Conservation (phyloP, 805 yeast species). For the Pichia phayaonensis region DNA sequence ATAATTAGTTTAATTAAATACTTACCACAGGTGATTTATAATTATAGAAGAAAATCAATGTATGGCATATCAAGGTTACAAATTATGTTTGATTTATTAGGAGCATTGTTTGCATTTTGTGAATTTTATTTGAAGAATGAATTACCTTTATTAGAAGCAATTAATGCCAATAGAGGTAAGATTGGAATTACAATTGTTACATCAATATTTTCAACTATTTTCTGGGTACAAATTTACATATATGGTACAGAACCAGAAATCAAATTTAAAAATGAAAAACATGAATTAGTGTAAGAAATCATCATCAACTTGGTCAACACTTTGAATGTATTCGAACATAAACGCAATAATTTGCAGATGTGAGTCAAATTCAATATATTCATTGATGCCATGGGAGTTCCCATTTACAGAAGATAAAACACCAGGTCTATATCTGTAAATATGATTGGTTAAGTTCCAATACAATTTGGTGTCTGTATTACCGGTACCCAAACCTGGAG, state of each 20-base stretch:
- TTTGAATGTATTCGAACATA: constrained; percentile 43
- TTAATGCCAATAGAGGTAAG: constrained; percentile 38
- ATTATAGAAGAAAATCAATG: constrained; percentile 35
- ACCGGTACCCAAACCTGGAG: constrained; percentile 59
- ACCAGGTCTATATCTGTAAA: constrained; percentile 54
- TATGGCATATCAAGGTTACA: constrained; percentile 38
- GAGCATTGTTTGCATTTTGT: constrained; percentile 32
- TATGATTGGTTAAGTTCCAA: constrained; percentile 52
- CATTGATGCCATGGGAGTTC: constrained; percentile 59
- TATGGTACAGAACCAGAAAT: constrained; percentile 13
- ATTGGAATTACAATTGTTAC: constrained; percentile 34
- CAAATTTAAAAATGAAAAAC: not conserved
- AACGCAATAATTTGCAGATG: constrained; percentile 55
- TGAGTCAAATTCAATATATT: constrained; percentile 42
- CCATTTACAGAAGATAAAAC: constrained; percentile 30
- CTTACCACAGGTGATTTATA: constrained; percentile 43
- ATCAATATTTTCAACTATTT: constrained; percentile 24
- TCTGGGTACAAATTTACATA: constrained; percentile 21
- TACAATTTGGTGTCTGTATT: constrained; percentile 63
- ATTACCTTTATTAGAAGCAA: constrained; percentile 15
- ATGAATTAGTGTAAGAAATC: not conserved
- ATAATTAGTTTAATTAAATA: constrained; percentile 38
- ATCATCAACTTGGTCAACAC: constrained; percentile 27
- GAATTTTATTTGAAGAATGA: constrained; percentile 36
- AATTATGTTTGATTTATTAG: constrained; percentile 34